Percentiles rank a stretch among this genome's conserved stretches.
phyloP scores from a whole-genome alignment of 106 monocot genomes.

The Phalaenopsis equestris region DNA sequence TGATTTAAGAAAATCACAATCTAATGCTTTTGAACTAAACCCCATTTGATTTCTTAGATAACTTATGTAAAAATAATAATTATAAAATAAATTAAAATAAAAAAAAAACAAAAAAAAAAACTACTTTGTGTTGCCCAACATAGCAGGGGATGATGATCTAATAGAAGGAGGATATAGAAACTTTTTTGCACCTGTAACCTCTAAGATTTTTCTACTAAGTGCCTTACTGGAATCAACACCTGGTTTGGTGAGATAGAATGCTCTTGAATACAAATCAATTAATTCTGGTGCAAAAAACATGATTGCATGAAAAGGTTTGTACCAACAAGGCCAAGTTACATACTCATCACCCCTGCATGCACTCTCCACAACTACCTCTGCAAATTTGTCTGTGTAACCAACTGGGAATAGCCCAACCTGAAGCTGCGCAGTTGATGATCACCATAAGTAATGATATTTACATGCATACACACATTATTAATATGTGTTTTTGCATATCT shows the following conservation, averaged over 20 bases:
- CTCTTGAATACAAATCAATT: constrained; percentile 32
- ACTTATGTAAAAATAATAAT: too few relatives aligned
- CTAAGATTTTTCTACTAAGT: constrained; percentile 48
- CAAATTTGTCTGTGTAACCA: constrained; percentile 29
- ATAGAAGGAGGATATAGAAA: constrained; percentile 66
- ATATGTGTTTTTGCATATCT: too few relatives aligned
- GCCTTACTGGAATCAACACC: constrained; percentile 21
- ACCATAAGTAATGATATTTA: too few relatives aligned
- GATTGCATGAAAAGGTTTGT: constrained; percentile 29
- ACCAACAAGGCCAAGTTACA: constrained; percentile 71
- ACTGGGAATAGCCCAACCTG: constrained; percentile 59
- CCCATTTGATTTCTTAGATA: too few relatives aligned
- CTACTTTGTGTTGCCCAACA: background rate
- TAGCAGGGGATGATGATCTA: constrained; percentile 4
- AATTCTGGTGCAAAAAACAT: constrained; percentile 57
- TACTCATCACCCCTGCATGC: constrained; percentile 57
- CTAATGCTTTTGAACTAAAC: too few relatives aligned
- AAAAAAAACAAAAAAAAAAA: background rate
- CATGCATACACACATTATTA: too few relatives aligned
- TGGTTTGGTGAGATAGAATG: constrained; percentile 28
- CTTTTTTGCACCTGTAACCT: constrained; percentile 43
- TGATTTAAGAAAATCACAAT: too few relatives aligned
- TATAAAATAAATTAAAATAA: too few relatives aligned
- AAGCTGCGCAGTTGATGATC: constrained; percentile 20
- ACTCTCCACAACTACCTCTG: constrained; percentile 41